Conservation (phyloP, 2,329 filamentous ascomycete genomes). For the Cladophialophora chaetospira region DNA sequence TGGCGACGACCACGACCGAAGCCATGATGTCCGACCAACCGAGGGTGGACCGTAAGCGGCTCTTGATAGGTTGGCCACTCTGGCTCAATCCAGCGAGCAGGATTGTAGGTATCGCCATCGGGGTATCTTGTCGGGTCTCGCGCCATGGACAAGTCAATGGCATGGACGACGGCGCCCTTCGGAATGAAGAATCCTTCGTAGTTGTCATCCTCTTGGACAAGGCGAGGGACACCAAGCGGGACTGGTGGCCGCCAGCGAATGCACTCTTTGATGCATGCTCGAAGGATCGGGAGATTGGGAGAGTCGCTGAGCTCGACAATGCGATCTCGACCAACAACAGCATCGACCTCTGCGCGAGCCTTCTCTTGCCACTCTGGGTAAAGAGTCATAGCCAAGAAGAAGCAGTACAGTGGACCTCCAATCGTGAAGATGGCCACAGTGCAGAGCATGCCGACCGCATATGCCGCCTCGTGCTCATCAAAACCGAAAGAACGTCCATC, state of each 20-base stretch:
- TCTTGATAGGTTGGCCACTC: slow-evolving; percentile 35
- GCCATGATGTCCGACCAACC: slow-evolving; percentile 14
- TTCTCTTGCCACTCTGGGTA: slow-evolving; percentile 52
- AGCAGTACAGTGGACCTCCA: slow-evolving; percentile 33
- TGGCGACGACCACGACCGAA: slow-evolving; percentile 31
- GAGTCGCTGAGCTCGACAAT: slow-evolving; percentile 48
- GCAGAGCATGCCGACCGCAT: slow-evolving; percentile 33
- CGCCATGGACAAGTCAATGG: not conserved
- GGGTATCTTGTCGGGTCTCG: not conserved
- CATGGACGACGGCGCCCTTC: not conserved
- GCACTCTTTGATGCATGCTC: slow-evolving; percentile 47
- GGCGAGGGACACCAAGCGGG: slow-evolving; percentile 52
- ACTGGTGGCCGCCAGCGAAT: slow-evolving; percentile 54
- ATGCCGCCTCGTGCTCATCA: slow-evolving; percentile 34
- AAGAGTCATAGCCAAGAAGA: slow-evolving; percentile 48
- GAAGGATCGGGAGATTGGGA: slow-evolving; percentile 41
- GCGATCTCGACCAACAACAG: slow-evolving; percentile 43
- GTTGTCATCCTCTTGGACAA: slow-evolving; percentile 49
- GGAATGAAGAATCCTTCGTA: not conserved
- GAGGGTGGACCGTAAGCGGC: slow-evolving; percentile 21
- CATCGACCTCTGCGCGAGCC: slow-evolving; percentile 51
- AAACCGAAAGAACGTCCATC: slow-evolving; percentile 26
- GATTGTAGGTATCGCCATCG: not conserved
- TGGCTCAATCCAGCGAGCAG: not conserved
- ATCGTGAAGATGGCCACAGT: slow-evolving; percentile 35